Conservation (phyloP, 768 basidiomycete species). For the Podaxis sp. region DNA sequence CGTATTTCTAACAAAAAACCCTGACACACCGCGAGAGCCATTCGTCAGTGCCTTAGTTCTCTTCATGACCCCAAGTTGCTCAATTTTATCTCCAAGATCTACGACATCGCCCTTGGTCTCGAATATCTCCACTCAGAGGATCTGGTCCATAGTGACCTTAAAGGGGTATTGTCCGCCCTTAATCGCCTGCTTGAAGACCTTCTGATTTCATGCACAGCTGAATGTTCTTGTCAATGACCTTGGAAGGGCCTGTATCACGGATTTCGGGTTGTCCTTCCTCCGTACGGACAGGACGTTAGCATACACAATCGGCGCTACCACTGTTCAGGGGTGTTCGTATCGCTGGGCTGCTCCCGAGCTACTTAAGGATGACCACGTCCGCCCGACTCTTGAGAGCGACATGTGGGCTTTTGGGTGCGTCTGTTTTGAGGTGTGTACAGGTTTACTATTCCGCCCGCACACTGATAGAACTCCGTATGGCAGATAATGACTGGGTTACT, state of each 20-base stretch:
- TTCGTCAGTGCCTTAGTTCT: not conserved
- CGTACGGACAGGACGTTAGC: slow-evolving; percentile 5
- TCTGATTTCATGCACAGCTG: slow-evolving; percentile 2
- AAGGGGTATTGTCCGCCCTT: slow-evolving; percentile 13
- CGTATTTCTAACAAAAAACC: not conserved
- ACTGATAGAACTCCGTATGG: not conserved
- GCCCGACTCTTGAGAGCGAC: slow-evolving; percentile 11
- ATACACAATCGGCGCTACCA: not conserved
- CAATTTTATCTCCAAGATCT: not conserved
- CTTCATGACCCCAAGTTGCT: not conserved
- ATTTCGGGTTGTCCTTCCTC: slow-evolving; percentile 16
- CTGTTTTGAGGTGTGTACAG: slow-evolving; percentile 15
- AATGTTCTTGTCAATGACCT: slow-evolving; percentile 15
- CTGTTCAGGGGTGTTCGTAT: not conserved
- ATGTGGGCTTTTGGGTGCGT: slow-evolving; percentile 19
- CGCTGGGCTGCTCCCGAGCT: slow-evolving; percentile 21
- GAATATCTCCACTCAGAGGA: slow-evolving; percentile 13
- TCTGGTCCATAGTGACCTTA: slow-evolving; percentile 17
- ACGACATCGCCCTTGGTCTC: slow-evolving; percentile 13
- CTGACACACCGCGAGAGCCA: not conserved
- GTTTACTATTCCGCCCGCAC: not conserved
- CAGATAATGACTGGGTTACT: not conserved
- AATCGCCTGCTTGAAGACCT: not conserved
- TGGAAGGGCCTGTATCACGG: slow-evolving; percentile 14
- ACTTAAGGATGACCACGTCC: not conserved